Conservation (phyloP, 495 filamentous ascomycete genomes). For the Penicillium waksmanii region DNA sequence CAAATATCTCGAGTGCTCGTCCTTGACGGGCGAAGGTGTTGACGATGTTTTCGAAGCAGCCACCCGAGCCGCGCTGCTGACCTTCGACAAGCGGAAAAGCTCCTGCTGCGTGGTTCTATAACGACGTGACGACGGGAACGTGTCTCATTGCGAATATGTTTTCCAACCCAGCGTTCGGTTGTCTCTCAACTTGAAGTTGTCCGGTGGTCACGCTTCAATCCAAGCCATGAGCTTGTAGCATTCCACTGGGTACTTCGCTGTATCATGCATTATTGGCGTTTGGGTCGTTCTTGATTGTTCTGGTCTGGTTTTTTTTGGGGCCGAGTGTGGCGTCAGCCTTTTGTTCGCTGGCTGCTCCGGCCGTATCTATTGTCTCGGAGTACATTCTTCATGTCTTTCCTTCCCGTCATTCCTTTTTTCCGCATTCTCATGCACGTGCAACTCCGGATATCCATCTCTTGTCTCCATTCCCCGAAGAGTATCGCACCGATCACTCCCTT, state of each 20-base stretch:
- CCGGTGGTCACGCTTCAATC: conserved; percentile 18
- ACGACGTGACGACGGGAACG: conserved; percentile 36
- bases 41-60: conserved; percentile 99
- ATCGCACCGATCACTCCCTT: conserved; percentile 27
- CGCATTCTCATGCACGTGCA: conserved; percentile 30
- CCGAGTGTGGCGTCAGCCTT: conserved; percentile 22
- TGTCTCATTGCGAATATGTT: conserved; percentile 29
- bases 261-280: conserved; percentile 53
- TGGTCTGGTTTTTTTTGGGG: conserved; percentile 20
- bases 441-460: conserved; percentile 35
- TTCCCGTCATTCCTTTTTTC: conserved; percentile 20
- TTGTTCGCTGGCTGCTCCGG: conserved; percentile 18
- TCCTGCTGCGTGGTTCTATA: conserved; percentile 90
- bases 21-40: conserved; percentile 94
- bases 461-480: conserved; percentile 30
- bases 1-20: conserved; percentile 98
- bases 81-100: conserved; percentile 84
- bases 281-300: conserved; percentile 37
- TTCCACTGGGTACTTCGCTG: conserved; percentile 28
- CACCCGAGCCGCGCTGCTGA: conserved; percentile 90
- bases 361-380: conserved; percentile 28
- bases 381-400: conserved; percentile 29
- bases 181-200: conserved; percentile 28
- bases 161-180: conserved; percentile 31
- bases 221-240: conserved; percentile 8